A percentile compares a stretch with the other conserved stretches of the same genome.
These are phyloP conservation scores for Apophysomyces sp. DNA, from an alignment of 371 early-diverging fungal genomes.

Conservation along the genomic window DNA sequence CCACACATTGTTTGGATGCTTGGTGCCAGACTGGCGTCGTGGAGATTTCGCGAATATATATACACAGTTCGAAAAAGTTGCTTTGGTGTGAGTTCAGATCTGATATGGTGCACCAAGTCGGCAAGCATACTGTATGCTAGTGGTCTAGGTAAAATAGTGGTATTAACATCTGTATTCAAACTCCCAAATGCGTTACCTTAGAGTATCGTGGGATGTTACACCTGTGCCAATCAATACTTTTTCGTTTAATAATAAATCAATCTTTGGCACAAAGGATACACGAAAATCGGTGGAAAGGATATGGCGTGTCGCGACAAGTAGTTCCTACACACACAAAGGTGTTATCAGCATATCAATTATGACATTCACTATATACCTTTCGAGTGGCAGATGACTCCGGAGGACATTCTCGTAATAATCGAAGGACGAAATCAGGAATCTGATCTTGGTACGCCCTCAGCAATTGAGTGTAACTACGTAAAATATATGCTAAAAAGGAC, in stretches of 20 bases:
- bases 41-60: conserved; percentile 88
- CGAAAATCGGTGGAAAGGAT: conserved; percentile 92
- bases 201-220: conserved; percentile 88
- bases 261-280: conserved; percentile 81
- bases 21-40: conserved; percentile 84
- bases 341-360: background rate
- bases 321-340: conserved; percentile 57
- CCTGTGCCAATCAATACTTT: conserved; percentile 91
- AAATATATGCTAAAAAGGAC: conserved; percentile 94
- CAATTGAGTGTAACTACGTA: conserved; percentile 72
- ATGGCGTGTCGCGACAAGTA: conserved; percentile 94
- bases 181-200: conserved; percentile 52
- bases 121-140: conserved; percentile 94
- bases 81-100: conserved; percentile 73
- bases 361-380: conserved; percentile 57
- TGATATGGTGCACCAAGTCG: conserved; percentile 94
- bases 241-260: conserved; percentile 88
- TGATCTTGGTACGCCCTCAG: conserved; percentile 75
- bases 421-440: conserved; percentile 88
- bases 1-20: conserved; percentile 96
- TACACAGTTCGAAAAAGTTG: conserved; percentile 84
- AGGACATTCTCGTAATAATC: conserved; percentile 90
- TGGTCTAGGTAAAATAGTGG: conserved; percentile 50
- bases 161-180: background rate
- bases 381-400: conserved; percentile 90